Conservation (phyloP, 208 protist genomes). For the Trypanosoma melophagium region DNA sequence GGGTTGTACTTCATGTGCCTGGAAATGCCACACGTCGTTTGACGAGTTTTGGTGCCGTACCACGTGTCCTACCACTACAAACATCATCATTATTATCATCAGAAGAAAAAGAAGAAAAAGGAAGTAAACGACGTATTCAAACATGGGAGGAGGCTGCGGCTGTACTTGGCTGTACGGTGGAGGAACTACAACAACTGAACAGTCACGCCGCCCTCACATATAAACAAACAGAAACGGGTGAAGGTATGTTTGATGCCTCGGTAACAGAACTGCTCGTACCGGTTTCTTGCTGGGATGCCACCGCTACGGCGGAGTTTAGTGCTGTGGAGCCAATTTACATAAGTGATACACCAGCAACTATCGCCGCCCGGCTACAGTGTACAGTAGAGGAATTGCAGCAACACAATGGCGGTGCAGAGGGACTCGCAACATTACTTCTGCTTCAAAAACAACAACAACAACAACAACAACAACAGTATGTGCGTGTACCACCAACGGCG, state of each 20-base stretch:
- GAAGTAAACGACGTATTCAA: constrained; percentile 18
- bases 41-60: constrained; percentile 49
- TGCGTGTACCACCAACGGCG: constrained; percentile 53
- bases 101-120: neutral
- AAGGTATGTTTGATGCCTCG: constrained; percentile 50
- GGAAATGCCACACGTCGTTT: constrained; percentile 42
- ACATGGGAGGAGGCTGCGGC: constrained; percentile 73
- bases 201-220: constrained; percentile 63
- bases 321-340: constrained; percentile 53
- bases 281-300: constrained; percentile 42
- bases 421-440: constrained; percentile 20
- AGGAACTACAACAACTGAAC: constrained; percentile 84
- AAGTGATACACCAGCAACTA: constrained; percentile 52
- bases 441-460: neutral
- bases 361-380: constrained; percentile 60
- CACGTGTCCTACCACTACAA: constrained; percentile 49
- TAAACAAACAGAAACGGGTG: constrained; percentile 28
- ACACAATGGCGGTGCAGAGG: constrained; percentile 40
- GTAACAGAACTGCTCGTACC: constrained; percentile 68
- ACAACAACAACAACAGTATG: too few species aligned
- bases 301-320: constrained; percentile 48
- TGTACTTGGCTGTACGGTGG: constrained; percentile 71
- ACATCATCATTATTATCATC: neutral
- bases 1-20: constrained; percentile 54
- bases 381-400: constrained; percentile 40